Base-by-base conservation (phyloP, 2,329 filamentous ascomycete species). In the Xylaria digitata region DNA sequence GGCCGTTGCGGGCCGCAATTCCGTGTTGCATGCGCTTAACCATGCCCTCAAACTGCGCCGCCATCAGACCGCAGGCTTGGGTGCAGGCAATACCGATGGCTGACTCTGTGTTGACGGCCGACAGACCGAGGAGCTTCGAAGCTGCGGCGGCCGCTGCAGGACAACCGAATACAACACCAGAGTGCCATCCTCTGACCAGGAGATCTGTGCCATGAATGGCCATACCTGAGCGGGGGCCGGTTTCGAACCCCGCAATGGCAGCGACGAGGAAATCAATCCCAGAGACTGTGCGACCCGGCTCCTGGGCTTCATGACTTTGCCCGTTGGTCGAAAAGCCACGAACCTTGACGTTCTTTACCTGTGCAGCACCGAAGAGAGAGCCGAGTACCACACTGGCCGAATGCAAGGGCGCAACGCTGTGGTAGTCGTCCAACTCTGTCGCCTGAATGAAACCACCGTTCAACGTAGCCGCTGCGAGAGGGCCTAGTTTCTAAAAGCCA, bases 1-100 rank as follows among this genome's bases (percentile, higher is more conserved):
- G 74, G 0, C 81, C 81, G 63, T 80, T 82, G 6, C 81, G 77
- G 6, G 81, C 77, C 0, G 81, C 80, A 66, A 84, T 83, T 5
- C 77, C 81, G 65, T 83, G 82, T 68, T 83, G 81, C 78, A 83
- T 80, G 1, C 80, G 78, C 71, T 83, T 84, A 0, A 79, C 76
- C 64, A 79, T 77, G n/a, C 78, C 77, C 50, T 79, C 82, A 62
- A 78, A 83, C 65, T 82, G 78, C 3, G 80, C 81, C 2, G 77
- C 76, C 79, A 82, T 82, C 5, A 81, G 70, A 1, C 79, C 79
- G 48, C 79, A 72, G 3, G 77, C 77, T 64, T 82, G 79, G 0
- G 78, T 81, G 61, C 77, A 81, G 1, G 80, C 80, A 8, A 79
- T 81, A 8, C 80, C 80, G 13, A 82, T 65, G 0, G 79, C 78